A percentile compares a stretch with the other conserved stretches of the same genome.
These are phyloP conservation scores for Chaetomiaceae sp. DNA, from an alignment of 2,329 filamentous ascomycete genomes.

Conservation along the genomic window DNA sequence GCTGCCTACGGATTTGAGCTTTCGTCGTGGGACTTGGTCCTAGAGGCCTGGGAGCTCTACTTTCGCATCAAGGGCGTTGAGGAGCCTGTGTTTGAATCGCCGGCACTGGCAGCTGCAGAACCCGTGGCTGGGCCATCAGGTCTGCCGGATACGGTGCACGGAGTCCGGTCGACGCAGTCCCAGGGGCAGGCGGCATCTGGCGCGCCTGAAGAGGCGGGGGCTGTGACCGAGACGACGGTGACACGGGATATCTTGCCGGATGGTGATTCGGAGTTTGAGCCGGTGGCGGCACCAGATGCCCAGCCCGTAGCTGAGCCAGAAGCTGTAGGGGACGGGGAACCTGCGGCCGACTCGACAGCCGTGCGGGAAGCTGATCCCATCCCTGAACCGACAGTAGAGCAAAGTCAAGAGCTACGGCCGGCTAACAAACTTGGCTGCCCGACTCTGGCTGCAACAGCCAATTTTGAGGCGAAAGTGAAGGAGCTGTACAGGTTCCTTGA, in stretches of 20 bases:
- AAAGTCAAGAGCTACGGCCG: neutral
- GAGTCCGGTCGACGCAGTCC: neutral
- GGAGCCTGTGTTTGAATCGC: neutral
- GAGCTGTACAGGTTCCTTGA: slow-evolving; percentile 7
- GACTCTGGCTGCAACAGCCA: slow-evolving; percentile 5
- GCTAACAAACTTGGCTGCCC: neutral
- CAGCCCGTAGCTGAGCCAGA: too few species aligned
- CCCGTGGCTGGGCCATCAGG: neutral
- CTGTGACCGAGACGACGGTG: neutral
- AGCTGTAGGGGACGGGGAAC: neutral
- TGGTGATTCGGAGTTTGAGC: neutral
- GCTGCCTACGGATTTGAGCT: slow-evolving; percentile 39
- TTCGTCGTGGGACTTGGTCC: slow-evolving; percentile 34
- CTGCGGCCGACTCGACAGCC: neutral
- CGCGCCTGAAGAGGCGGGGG: too few species aligned
- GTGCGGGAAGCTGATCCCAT: neutral
- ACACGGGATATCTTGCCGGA: neutral
- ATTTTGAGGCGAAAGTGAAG: slow-evolving; percentile 10
- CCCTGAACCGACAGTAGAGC: neutral
- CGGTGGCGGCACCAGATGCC: too few species aligned
- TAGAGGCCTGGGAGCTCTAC: slow-evolving; percentile 38
- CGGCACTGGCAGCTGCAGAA: neutral
- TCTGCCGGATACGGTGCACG: neutral
- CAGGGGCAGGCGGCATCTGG: too few species aligned
- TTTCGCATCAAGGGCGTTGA: neutral